Evolutionary conservation across 805 yeast species (phyloP).

Genomic region (Starmerella riodocensis): DNA sequence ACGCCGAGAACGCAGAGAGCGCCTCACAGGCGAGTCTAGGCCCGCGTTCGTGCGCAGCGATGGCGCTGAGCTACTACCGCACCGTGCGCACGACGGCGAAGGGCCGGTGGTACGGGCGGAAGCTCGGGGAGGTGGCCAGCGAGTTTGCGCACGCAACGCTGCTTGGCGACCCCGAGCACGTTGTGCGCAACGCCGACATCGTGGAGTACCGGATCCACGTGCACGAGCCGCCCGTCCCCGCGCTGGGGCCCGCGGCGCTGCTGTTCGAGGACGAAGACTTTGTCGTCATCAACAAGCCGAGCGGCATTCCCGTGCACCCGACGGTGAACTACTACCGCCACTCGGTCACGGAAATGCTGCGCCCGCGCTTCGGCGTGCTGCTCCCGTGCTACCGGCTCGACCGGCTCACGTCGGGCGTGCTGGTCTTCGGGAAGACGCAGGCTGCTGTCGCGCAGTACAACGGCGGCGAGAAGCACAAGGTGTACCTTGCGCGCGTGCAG

Average conservation of each 20-base stretch:
- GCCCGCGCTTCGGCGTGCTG: constrained; percentile 12
- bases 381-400: constrained; percentile 23
- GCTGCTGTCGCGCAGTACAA: constrained; percentile 11
- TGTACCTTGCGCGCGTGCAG: constrained; percentile 15
- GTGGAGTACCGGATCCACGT: constrained; percentile 70
- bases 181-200: constrained; percentile 65
- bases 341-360: constrained; percentile 22
- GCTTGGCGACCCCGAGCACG: constrained; percentile 14
- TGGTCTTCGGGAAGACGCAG: constrained; percentile 16
- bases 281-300: constrained; percentile 78
- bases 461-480: constrained; percentile 4
- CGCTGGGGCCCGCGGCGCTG: constrained; percentile 37
- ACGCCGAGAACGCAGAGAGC: too few relatives aligned
- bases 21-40: too few relatives aligned
- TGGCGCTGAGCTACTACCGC: constrained; percentile 17
- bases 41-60: neutral
- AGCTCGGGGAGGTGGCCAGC: constrained; percentile 9
- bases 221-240: constrained; percentile 73
- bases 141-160: constrained; percentile 18
- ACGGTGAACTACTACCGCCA: constrained; percentile 71
- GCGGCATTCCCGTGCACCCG: constrained; percentile 93
- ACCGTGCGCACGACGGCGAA: constrained; percentile 17
- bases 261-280: constrained; percentile 57
- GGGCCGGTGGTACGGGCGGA: constrained; percentile 22
- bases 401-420: constrained; percentile 23